Percentiles rank a stretch among this genome's conserved stretches.
Conservation (phyloP, 805 yeast species). For the Schwanniomyces pseudopolymorphus region DNA sequence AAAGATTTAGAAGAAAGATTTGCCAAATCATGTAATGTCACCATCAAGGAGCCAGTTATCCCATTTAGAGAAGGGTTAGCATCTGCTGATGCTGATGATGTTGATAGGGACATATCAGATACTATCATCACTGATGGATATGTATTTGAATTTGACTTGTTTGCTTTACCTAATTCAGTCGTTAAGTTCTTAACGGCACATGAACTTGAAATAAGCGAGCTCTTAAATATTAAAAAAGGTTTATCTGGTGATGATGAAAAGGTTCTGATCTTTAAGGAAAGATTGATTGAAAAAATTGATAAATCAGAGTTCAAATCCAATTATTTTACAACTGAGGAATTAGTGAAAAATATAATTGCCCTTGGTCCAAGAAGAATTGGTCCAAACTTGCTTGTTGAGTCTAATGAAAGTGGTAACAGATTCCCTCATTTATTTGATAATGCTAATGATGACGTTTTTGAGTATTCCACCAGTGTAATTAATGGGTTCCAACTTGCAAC, state of each 20-base stretch:
- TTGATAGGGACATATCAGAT: slow-evolving; percentile 14
- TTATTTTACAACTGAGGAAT: slow-evolving; percentile 15
- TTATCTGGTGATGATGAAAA: background rate
- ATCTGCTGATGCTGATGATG: slow-evolving; percentile 24
- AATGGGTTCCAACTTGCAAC: slow-evolving; percentile 86
- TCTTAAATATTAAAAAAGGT: slow-evolving; percentile 10
- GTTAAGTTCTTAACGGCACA: slow-evolving; percentile 49
- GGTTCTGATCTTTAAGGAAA: slow-evolving; percentile 1
- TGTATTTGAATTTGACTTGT: slow-evolving; percentile 51
- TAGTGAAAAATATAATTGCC: slow-evolving; percentile 44
- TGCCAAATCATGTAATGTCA: slow-evolving; percentile 81
- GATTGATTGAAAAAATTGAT: slow-evolving; percentile 8
- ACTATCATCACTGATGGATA: slow-evolving; percentile 38
- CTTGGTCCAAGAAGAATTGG: slow-evolving; percentile 82
- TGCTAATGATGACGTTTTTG: slow-evolving; percentile 21
- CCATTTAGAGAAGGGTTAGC: slow-evolving; percentile 88
- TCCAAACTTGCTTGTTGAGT: slow-evolving; percentile 69
- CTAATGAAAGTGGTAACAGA: slow-evolving; percentile 25
- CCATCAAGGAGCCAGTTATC: slow-evolving; percentile 87
- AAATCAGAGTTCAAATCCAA: slow-evolving; percentile 15
- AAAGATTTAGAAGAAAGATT: slow-evolving; percentile 88
- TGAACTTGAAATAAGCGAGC: slow-evolving; percentile 41
- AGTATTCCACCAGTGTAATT: slow-evolving; percentile 59
- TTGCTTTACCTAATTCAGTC: slow-evolving; percentile 57
- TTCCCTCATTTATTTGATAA: slow-evolving; percentile 28